phyloP scores from a whole-genome alignment of 2,329 filamentous ascomycete genomes.

The Zymoseptoria crescenta region DNA sequence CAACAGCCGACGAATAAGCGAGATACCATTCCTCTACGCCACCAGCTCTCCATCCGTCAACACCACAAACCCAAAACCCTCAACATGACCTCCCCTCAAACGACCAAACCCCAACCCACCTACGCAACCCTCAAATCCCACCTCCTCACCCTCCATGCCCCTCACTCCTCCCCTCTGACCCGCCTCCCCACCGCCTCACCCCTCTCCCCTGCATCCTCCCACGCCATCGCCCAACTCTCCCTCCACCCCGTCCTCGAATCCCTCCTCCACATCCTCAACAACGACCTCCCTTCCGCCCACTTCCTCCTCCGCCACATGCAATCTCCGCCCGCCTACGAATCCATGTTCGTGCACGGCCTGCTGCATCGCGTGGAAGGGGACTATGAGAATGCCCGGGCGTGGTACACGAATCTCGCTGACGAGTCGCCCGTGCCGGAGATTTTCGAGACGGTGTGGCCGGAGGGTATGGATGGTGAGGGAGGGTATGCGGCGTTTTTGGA shows the following conservation, averaged over 20 bases:
- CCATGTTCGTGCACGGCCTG: conserved; percentile 46
- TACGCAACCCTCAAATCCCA: background rate
- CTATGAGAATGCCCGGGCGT: conserved; percentile 41
- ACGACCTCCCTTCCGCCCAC: conserved; percentile 44
- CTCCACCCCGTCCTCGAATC: conserved; percentile 44
- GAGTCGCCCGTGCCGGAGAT: conserved; percentile 19
- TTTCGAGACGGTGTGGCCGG: conserved; percentile 31
- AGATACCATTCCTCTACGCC: too few species aligned
- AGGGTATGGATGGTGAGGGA: conserved; percentile 17
- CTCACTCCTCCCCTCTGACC: conserved; percentile 23
- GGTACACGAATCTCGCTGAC: conserved; percentile 40
- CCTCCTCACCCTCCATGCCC: background rate
- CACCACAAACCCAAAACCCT: background rate
- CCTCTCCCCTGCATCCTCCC: conserved; percentile 15
- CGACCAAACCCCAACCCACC: background rate
- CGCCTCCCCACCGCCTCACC: conserved; percentile 12
- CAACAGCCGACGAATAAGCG: too few species aligned
- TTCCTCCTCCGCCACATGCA: conserved; percentile 48
- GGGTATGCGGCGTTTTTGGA: conserved; percentile 30
- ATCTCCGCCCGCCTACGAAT: conserved; percentile 40
- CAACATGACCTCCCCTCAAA: background rate
- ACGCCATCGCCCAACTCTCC: conserved; percentile 24
- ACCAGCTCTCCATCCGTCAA: too few species aligned
- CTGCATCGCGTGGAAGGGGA: conserved; percentile 47
- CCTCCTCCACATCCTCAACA: conserved; percentile 45